Evolutionary conservation across 2,329 filamentous ascomycete species (phyloP), one percentile per base, ranked within the genome.

Genomic region (Atkinsonella texensis): DNA sequence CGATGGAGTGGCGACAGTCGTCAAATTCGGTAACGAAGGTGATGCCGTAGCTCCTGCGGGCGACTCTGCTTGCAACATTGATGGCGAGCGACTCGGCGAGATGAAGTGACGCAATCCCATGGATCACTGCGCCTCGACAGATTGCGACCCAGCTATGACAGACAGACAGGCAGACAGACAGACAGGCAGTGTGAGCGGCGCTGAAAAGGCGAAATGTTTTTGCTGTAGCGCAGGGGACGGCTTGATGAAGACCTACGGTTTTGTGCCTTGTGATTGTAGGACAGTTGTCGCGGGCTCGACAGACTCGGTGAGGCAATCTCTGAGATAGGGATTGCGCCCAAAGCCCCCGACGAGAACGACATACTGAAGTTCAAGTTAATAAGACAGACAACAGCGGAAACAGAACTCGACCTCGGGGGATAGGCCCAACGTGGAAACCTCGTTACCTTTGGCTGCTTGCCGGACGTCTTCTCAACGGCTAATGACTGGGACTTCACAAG

Each of bases 271-370:
- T 0, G 59, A 54, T 1, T 70, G 69, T 0, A 72, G 52, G 1
- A 72, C 48, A 0, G 58, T 1, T 50, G 55, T 8, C 8, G 42
- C 35, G 8, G 46, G 32, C 4, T 23, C 40, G 0, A 60, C 23
- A 0, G 4, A 3, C 0, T 32, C 15, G 0, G 53, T 51, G 0
- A 72, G 48, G 0, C 51, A 51, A 2, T 53, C 42, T 12, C 53
- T 56, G 0, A 73, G 52, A 5, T 65, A 69, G 0, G 46, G 33
- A 15, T 59, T 65, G 1, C 63, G 55, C 0, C 70, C 70, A 4
- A 73, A 67, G 0, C 70, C 70, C 0, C 70, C 70, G 0, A 67
- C 69, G 0, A 73, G 59, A 1, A 71, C 59, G 6, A 72, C 49
- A 20, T 64, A 66, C 70, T 71, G 18, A 0, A 18, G 39, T 7